phyloP scores from a whole-genome alignment of 306 rosid species.

The Dalbergia oliveri region DNA sequence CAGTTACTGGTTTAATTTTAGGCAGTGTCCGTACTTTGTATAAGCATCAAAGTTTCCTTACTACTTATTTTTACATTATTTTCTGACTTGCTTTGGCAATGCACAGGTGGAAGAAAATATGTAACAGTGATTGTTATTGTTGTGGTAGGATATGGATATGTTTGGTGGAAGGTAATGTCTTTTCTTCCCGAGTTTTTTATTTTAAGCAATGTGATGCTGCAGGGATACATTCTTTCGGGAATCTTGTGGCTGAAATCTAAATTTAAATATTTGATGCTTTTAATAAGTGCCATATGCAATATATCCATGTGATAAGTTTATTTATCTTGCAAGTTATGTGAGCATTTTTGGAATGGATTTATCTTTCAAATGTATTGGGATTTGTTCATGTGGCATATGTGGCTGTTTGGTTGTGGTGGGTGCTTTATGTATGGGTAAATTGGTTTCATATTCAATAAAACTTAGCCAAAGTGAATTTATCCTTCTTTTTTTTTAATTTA shows the following conservation, averaged over 20 bases:
- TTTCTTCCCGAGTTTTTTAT: conserved; percentile 32
- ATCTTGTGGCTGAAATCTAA: conserved; percentile 22
- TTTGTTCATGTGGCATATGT: conserved; percentile 14
- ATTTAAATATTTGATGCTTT: conserved; percentile 25
- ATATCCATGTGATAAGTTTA: background rate
- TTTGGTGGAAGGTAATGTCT: conserved; percentile 91
- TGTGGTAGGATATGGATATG: conserved; percentile 80
- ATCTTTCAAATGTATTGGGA: background rate
- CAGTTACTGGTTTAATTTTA: conserved; percentile 22
- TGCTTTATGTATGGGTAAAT: conserved; percentile 20
- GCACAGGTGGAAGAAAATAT: conserved; percentile 71
- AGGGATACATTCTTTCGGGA: conserved; percentile 19
- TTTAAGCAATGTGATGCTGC: conserved; percentile 37
- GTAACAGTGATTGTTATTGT: conserved; percentile 71
- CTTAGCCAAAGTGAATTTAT: background rate
- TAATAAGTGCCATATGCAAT: background rate
- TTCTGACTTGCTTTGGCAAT: conserved; percentile 46
- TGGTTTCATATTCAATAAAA: conserved; percentile 20
- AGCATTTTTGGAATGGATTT: background rate
- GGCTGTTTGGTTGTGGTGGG: conserved; percentile 29
- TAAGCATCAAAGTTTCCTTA: conserved; percentile 10
- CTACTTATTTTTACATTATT: conserved; percentile 32
- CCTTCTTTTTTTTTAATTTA: conserved; percentile 26
- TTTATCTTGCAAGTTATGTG: conserved; percentile 13
- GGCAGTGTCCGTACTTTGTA: conserved; percentile 21